phyloP scores from a whole-genome alignment of 73 alveolate species.

The Paramecium octaurelia region DNA sequence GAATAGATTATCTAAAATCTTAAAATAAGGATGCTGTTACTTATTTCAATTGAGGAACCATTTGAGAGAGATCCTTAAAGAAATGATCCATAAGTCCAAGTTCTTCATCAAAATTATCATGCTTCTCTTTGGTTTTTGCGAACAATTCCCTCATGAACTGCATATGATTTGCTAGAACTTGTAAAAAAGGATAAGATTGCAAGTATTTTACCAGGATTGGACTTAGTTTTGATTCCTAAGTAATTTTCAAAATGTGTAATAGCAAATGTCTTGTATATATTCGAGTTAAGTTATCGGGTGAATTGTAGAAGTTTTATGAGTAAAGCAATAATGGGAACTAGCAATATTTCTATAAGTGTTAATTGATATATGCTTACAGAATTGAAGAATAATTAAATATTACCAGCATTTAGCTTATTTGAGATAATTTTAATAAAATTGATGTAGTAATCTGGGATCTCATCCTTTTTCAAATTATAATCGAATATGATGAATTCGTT shows the following conservation, averaged over 20 bases:
- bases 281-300: not conserved
- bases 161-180: not conserved
- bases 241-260: not conserved
- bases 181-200: not conserved
- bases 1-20: not conserved
- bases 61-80: not conserved
- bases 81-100: not conserved
- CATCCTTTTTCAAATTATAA: not conserved
- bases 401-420: not conserved
- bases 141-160: not conserved
- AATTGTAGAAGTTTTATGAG: not conserved
- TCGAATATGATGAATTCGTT: slow-evolving; percentile 8
- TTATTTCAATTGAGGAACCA: not conserved
- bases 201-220: not conserved
- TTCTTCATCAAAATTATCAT: not conserved
- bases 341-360: not conserved
- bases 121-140: not conserved
- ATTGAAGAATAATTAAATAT: not conserved
- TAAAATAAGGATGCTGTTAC: not conserved
- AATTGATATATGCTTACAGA: not conserved
- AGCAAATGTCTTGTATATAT: not conserved
- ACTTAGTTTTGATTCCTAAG: not conserved
- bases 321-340: not conserved
- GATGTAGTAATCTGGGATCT: not conserved
- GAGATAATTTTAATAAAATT: not conserved